phyloP scores from a whole-genome alignment of 1,284 basidiomycete species.

The Leccinum solheimii region DNA sequence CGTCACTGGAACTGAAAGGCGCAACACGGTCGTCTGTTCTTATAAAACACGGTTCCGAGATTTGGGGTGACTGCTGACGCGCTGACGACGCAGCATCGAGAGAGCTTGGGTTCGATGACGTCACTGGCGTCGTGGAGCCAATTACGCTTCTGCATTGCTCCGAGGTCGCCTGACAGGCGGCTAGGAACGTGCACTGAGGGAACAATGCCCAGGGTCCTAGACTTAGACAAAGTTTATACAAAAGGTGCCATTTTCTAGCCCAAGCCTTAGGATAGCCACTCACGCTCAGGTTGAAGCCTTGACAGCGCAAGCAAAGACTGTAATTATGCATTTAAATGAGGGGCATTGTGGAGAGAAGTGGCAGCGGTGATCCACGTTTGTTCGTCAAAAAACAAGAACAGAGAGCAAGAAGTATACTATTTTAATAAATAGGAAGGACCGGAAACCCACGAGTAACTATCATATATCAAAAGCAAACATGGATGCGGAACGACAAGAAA shows the following conservation, averaged over 20 bases:
- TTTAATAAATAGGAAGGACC: background rate
- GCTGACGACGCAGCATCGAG: background rate
- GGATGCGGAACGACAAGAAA: background rate
- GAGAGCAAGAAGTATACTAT: too few relatives aligned
- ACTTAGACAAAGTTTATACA: too few relatives aligned
- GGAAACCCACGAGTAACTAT: background rate
- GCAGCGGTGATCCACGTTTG: background rate
- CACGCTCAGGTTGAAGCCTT: too few relatives aligned
- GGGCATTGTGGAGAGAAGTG: background rate
- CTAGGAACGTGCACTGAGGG: too few relatives aligned
- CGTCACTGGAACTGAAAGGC: background rate
- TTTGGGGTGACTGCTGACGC: background rate
- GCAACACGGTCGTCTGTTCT: background rate
- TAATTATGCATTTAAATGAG: too few relatives aligned
- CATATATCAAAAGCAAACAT: background rate
- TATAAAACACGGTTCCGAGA: background rate
- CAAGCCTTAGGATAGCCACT: too few relatives aligned
- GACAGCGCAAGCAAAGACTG: too few relatives aligned
- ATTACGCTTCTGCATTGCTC: background rate
- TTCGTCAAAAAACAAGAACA: too few relatives aligned
- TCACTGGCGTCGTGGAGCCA: background rate
- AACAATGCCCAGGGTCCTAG: too few relatives aligned
- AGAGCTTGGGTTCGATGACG: background rate
- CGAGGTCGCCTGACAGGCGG: too few relatives aligned
- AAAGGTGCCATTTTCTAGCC: too few relatives aligned